phyloP scores from a whole-genome alignment of 352 stramenopile species.

The Peronospora belbahrii region DNA sequence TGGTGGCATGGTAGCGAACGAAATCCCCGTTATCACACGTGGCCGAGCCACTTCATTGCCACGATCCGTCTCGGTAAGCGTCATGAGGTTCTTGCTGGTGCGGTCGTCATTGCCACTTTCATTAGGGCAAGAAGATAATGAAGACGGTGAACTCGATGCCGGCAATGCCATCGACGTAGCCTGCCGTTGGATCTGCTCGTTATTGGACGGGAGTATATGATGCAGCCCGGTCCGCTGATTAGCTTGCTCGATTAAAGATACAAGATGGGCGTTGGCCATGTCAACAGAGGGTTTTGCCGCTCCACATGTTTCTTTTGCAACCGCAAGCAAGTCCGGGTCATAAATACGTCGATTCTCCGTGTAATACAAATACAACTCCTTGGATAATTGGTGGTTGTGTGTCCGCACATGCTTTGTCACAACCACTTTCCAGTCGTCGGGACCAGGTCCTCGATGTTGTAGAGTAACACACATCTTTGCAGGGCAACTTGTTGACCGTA shows the following conservation, averaged over 20 bases:
- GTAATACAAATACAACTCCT: slow-evolving; percentile 70
- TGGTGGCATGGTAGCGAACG: slow-evolving; percentile 10
- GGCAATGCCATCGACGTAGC: slow-evolving; percentile 13
- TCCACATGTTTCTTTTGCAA: slow-evolving; percentile 9
- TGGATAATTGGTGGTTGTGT: slow-evolving; percentile 70
- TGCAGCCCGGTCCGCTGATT: slow-evolving; percentile 14
- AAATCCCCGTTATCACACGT: background rate
- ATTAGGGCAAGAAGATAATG: background rate
- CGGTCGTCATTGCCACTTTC: background rate
- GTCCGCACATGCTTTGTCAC: slow-evolving; percentile 65
- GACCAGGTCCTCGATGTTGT: slow-evolving; percentile 33
- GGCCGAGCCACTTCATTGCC: slow-evolving; percentile 15
- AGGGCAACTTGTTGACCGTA: slow-evolving; percentile 59
- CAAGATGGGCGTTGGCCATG: slow-evolving; percentile 5
- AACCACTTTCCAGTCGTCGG: slow-evolving; percentile 54
- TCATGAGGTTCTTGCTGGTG: slow-evolving; percentile 7
- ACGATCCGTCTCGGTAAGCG: slow-evolving; percentile 5
- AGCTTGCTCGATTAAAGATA: slow-evolving; percentile 17
- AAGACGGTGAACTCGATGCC: slow-evolving; percentile 3
- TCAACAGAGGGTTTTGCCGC: background rate
- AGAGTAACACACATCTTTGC: slow-evolving; percentile 78
- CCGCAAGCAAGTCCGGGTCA: slow-evolving; percentile 52
- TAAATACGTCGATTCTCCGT: slow-evolving; percentile 73
- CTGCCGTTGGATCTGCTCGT: slow-evolving; percentile 16
- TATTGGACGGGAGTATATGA: slow-evolving; percentile 9